Conservation (phyloP, 164 flowering plant species). For the Dillenia suffruticosa region DNA sequence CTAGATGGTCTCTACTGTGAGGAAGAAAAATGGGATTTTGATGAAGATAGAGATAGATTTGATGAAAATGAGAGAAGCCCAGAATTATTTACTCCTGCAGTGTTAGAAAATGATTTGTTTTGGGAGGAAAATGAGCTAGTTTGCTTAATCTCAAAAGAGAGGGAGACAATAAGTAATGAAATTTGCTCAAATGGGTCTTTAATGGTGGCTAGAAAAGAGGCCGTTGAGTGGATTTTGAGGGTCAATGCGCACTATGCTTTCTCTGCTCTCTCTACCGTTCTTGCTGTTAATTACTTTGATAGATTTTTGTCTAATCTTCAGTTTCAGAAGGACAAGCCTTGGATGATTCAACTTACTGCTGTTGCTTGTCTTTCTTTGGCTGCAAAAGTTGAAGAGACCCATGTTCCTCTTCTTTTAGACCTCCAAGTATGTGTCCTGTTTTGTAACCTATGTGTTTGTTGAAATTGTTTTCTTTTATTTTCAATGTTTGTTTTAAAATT, state of each 20-base stretch:
- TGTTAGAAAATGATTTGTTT: conserved; percentile 26
- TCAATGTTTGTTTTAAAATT: conserved; percentile 1
- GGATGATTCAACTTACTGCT: conserved; percentile 60
- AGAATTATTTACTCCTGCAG: conserved; percentile 11
- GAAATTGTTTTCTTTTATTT: conserved; percentile 12
- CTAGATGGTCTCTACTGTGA: conserved; percentile 45
- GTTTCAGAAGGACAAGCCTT: conserved; percentile 51
- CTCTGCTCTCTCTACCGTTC: conserved; percentile 35
- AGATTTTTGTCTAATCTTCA: conserved; percentile 35
- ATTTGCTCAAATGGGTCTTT: conserved; percentile 24
- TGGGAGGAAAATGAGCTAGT: conserved; percentile 45
- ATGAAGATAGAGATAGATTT: conserved; percentile 12
- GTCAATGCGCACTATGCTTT: conserved; percentile 37
- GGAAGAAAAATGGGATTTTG: conserved; percentile 19
- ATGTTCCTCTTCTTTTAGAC: conserved; percentile 54
- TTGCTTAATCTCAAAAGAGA: conserved; percentile 35
- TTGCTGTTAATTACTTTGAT: conserved; percentile 56
- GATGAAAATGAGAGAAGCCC: conserved; percentile 3
- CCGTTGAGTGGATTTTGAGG: conserved; percentile 44
- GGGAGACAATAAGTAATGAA: conserved; percentile 5
- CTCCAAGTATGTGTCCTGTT: conserved; percentile 38
- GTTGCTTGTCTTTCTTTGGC: conserved; percentile 68
- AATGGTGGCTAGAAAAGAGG: conserved; percentile 28
- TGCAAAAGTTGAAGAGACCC: conserved; percentile 61
- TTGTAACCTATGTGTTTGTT: conserved; percentile 20